These are phyloP conservation scores for Teratosphaeriaceae sp. DNA, from an alignment of 2,329 filamentous ascomycete genomes.

Conservation along the genomic window DNA sequence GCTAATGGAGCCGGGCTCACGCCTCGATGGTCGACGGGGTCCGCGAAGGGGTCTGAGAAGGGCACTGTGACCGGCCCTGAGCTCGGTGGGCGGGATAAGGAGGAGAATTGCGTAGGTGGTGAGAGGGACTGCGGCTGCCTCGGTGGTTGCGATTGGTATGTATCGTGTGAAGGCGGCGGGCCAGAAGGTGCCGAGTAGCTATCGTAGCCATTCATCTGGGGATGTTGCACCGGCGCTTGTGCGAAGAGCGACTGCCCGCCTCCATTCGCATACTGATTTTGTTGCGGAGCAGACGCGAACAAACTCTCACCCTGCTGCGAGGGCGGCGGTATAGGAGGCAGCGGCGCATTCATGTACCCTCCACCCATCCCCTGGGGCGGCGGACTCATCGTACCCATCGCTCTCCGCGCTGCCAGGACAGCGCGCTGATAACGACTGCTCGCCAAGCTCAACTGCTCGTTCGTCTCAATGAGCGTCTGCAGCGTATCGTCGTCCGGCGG, in stretches of 20 bases:
- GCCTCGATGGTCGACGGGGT: constrained; percentile 33
- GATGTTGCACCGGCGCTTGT: constrained; percentile 1
- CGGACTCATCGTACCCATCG: constrained; percentile 17
- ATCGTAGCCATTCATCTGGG: constrained; percentile 4
- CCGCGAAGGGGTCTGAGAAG: constrained; percentile 33
- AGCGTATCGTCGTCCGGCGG: constrained; percentile 88
- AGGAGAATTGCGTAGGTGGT: constrained; percentile 19
- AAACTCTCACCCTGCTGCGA: not conserved
- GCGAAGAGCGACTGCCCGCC: constrained; percentile 1
- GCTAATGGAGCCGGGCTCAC: constrained; percentile 22
- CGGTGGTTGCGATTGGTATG: constrained; percentile 8
- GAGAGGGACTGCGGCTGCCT: constrained; percentile 10
- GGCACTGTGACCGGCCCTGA: not conserved
- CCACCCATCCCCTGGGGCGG: constrained; percentile 10
- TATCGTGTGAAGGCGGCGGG: constrained; percentile 14
- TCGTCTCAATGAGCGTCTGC: constrained; percentile 87
- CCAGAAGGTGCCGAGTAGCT: constrained; percentile 17
- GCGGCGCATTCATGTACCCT: constrained; percentile 7
- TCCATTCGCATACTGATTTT: not conserved
- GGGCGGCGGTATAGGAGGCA: not conserved
- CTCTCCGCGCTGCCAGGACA: constrained; percentile 53
- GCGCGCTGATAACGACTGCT: constrained; percentile 80
- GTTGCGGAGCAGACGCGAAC: not conserved
- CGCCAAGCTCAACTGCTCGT: constrained; percentile 79
- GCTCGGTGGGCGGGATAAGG: not conserved